Evolutionary conservation across 2,329 filamentous ascomycete species (phyloP).

Genomic region (Calcarisporium arbuscula): DNA sequence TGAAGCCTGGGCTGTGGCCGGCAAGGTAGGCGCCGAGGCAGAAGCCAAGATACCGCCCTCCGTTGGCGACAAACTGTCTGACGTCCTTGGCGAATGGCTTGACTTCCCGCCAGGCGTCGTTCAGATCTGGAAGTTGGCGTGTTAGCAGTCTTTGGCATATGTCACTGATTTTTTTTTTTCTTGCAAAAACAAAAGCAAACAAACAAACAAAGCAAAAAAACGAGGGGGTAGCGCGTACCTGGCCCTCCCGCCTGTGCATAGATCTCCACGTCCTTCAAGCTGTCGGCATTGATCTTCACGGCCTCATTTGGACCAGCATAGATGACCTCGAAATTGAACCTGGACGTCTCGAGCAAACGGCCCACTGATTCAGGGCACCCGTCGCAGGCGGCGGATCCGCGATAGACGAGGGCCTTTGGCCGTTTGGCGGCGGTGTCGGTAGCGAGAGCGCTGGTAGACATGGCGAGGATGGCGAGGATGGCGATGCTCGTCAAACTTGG

Average conservation of each 20-base stretch:
- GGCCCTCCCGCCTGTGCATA: slow-evolving; percentile 15
- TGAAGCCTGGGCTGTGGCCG: slow-evolving; percentile 15
- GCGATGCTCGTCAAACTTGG: too few relatives aligned
- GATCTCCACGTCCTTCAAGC: slow-evolving; percentile 9
- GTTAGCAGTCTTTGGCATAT: neutral
- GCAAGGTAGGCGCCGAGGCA: slow-evolving; percentile 21
- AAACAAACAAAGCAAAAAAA: neutral
- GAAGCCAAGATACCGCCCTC: slow-evolving; percentile 19
- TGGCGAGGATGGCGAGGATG: too few relatives aligned
- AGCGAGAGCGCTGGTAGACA: too few relatives aligned
- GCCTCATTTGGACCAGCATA: slow-evolving; percentile 14
- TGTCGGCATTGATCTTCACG: slow-evolving; percentile 7
- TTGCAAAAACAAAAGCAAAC: too few relatives aligned
- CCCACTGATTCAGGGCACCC: slow-evolving; percentile 14
- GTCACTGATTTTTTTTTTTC: slow-evolving; percentile 1
- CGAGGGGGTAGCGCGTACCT: slow-evolving; percentile 8
- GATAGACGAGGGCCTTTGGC: slow-evolving; percentile 19
- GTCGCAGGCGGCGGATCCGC: slow-evolving; percentile 12
- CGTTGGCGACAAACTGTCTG: slow-evolving; percentile 13
- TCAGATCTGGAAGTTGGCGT: slow-evolving; percentile 11
- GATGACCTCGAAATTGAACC: slow-evolving; percentile 12
- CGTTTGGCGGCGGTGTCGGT: too few relatives aligned
- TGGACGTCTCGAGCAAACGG: slow-evolving; percentile 13
- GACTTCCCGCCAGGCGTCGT: slow-evolving; percentile 11
- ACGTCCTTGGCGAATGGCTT: slow-evolving; percentile 9